Percentiles rank a stretch among this genome's conserved stretches.
Evolutionary conservation across 768 basidiomycete species (phyloP).

Genomic region (Suillus alpinus): DNA sequence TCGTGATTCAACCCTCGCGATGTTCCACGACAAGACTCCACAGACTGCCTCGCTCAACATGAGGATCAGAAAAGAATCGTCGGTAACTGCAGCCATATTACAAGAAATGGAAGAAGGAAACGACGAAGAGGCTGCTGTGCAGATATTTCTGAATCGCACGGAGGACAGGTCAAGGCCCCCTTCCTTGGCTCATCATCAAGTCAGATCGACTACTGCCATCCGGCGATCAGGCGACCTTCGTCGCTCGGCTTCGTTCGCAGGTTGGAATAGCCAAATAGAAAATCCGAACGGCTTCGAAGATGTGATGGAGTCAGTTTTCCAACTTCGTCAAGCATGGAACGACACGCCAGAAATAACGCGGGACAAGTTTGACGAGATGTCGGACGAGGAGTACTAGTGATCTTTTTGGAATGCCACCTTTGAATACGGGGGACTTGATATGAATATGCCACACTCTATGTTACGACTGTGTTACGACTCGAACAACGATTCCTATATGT

Average conservation of each 20-base stretch:
- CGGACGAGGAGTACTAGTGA: background rate
- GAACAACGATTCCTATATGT: background rate
- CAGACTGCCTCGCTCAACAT: background rate
- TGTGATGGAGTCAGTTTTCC: conserved; percentile 13
- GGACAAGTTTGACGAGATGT: background rate
- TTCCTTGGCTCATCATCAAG: background rate
- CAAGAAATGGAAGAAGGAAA: background rate
- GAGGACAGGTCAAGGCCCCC: background rate
- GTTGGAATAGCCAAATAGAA: conserved; percentile 3
- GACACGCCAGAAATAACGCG: background rate
- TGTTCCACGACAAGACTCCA: conserved; percentile 3
- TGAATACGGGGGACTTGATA: background rate
- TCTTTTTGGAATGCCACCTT: background rate
- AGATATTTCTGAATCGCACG: background rate
- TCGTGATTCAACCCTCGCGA: conserved; percentile 4
- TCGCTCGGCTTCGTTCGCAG: conserved; percentile 26
- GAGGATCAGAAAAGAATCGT: background rate
- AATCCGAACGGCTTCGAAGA: too few species aligned
- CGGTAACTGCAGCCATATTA: background rate
- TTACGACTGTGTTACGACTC: background rate
- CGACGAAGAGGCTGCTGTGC: background rate
- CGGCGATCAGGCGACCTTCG: conserved; percentile 14
- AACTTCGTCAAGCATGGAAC: background rate
- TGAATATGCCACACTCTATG: background rate
- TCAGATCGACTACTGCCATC: background rate